These are phyloP conservation scores for Coniochaeta ligniaria DNA, from an alignment of 2,329 filamentous ascomycete species.

Conservation along the genomic window DNA sequence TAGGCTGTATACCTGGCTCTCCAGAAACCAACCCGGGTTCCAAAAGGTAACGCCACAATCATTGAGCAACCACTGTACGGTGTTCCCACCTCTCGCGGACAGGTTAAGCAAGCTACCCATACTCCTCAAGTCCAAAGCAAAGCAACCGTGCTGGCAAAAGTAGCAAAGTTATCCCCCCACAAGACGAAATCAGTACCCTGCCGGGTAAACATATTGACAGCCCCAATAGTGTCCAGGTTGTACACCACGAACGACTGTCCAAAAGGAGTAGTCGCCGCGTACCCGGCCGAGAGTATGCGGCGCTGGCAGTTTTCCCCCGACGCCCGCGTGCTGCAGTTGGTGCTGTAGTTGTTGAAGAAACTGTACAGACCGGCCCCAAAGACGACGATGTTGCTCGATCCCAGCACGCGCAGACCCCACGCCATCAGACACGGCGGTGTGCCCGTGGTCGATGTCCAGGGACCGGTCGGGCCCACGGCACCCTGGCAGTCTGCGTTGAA, in stretches of 20 bases:
- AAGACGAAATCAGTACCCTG: slow-evolving; percentile 23
- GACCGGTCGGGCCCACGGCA: slow-evolving; percentile 1
- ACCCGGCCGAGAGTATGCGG: slow-evolving; percentile 25
- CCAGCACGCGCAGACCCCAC: slow-evolving; percentile 57
- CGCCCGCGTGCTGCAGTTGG: slow-evolving; percentile 31
- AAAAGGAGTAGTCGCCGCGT: not conserved
- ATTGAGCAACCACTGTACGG: not conserved
- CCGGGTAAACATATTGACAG: slow-evolving; percentile 27
- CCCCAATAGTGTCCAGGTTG: slow-evolving; percentile 34
- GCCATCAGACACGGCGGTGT: slow-evolving; percentile 44
- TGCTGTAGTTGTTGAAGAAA: slow-evolving; percentile 60
- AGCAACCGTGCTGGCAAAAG: slow-evolving; percentile 25
- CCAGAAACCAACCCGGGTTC: too few relatives aligned
- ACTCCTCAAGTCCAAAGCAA: slow-evolving; percentile 11
- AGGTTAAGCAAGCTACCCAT: too few relatives aligned
- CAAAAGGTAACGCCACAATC: not conserved
- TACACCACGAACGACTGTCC: slow-evolving; percentile 23
- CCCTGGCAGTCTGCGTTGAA: slow-evolving; percentile 37
- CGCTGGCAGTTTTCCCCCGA: slow-evolving; percentile 36
- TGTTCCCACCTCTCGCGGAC: too few relatives aligned
- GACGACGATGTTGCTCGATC: slow-evolving; percentile 43
- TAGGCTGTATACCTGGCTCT: too few relatives aligned
- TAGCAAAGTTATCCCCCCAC: slow-evolving; percentile 26
- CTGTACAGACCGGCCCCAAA: slow-evolving; percentile 61
- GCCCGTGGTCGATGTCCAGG: slow-evolving; percentile 4